Base-by-base conservation (phyloP, 768 basidiomycete genomes). In the Daedaleopsis sinensis region DNA sequence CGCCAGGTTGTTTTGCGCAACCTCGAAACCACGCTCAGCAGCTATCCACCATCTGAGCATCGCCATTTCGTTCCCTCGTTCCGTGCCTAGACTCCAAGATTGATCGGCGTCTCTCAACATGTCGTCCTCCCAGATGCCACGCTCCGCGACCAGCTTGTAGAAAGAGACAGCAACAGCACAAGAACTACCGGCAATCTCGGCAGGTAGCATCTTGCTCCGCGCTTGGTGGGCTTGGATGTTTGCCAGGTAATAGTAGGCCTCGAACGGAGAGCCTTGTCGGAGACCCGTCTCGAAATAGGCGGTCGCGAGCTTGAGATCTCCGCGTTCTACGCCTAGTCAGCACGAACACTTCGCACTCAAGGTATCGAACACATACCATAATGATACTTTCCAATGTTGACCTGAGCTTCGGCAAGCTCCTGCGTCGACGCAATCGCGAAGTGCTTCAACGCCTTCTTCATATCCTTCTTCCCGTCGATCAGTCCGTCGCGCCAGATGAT, bases 21-120 rank as follows among this genome's bases (percentile, higher is more conserved):
- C 81, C 74, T 99, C 97, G 27, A 84, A 89, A 0, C 97, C 97
- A 62, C 92, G 78, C 77, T 99, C 97, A 10, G 93, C 94, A 36
- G 94, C 93, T 53, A 97, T 84, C 91, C 89, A 93, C 94, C 97
- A 99, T 51, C 90, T 88, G 36, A 98, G 76, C 77, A 98, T 87
- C 2, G 96, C 96, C 55, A 84, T 82, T 65, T 94, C 88, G 69
- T 87, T 88, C 36, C 90, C 91, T 47, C 85, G 79, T 43, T 89
- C 87, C 1, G 84, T 84, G 12, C 83, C 85, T 36, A 86, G 81
- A 72, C 80, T 79, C 93, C 93, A 94, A 6, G 82, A 80, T 55
- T 78, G 77, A 67, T 94, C 90, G 5, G 94, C 96, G 44, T 96
- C 93, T 38, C 84, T 81, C 27, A 97, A 70, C 52, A 93, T 80